Evolutionary conservation across 2,329 filamentous ascomycete genomes (phyloP).

Genomic region (Penicillium sp.): DNA sequence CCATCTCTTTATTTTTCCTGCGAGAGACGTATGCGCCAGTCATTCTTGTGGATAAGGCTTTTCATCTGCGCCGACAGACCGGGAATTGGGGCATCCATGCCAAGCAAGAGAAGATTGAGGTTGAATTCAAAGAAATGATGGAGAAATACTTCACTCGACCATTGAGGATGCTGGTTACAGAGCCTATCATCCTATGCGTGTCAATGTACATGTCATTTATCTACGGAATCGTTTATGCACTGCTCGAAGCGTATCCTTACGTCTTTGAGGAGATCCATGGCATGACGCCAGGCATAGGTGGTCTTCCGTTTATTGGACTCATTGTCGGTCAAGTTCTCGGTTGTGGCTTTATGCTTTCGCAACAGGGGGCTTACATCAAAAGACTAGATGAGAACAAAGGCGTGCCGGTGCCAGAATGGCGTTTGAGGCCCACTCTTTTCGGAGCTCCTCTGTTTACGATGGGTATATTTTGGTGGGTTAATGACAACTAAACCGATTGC

Average conservation of each 20-base stretch:
- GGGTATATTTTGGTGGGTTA: constrained; percentile 33
- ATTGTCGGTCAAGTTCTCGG: constrained; percentile 23
- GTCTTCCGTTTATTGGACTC: constrained; percentile 32
- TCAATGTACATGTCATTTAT: constrained; percentile 34
- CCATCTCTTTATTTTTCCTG: constrained; percentile 40
- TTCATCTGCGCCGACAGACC: constrained; percentile 49
- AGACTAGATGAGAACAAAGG: constrained; percentile 23
- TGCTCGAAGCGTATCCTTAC: constrained; percentile 29
- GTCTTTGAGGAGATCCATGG: constrained; percentile 29
- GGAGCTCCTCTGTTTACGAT: constrained; percentile 31
- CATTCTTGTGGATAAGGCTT: constrained; percentile 53
- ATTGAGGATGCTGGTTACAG: constrained; percentile 34
- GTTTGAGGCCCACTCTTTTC: constrained; percentile 23
- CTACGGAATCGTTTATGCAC: constrained; percentile 28
- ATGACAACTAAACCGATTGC: not conserved
- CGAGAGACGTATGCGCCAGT: constrained; percentile 55
- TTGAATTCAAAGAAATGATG: constrained; percentile 45
- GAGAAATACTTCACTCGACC: constrained; percentile 47
- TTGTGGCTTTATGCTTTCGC: constrained; percentile 24
- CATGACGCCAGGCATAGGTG: constrained; percentile 27
- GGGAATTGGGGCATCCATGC: constrained; percentile 58
- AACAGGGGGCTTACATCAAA: constrained; percentile 22
- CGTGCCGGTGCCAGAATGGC: constrained; percentile 28
- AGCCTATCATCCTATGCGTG: constrained; percentile 36
- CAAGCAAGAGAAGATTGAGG: constrained; percentile 49